phyloP scores from a whole-genome alignment of 2,329 filamentous ascomycete genomes.

The Pseudocercospora musae region DNA sequence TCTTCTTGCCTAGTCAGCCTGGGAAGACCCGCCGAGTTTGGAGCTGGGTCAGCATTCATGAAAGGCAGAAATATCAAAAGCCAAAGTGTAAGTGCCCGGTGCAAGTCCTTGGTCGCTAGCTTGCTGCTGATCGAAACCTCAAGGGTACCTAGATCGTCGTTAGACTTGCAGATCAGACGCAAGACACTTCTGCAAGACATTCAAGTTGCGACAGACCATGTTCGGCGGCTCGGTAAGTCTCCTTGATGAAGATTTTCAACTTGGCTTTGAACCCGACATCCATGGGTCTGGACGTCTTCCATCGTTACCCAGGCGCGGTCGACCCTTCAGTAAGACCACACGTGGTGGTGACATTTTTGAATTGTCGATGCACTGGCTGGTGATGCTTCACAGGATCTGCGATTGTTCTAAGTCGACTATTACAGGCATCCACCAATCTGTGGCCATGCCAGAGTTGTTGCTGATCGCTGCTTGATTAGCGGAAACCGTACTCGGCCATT shows the following conservation, averaged over 20 bases:
- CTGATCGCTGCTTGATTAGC: constrained; percentile 34
- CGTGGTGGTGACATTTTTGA: no score
- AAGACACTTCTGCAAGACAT: not conserved
- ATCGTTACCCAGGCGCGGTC: no score
- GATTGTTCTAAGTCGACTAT: not conserved
- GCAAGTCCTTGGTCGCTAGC: no score
- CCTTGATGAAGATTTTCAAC: not conserved
- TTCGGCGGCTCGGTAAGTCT: constrained; percentile 27
- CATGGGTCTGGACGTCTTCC: no score
- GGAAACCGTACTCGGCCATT: constrained; percentile 90
- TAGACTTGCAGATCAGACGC: no score
- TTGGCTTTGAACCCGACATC: no score
- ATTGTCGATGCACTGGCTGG: not conserved
- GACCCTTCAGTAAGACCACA: no score
- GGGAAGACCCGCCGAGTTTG: not conserved
- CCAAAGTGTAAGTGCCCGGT: no score
- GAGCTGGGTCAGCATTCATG: not conserved
- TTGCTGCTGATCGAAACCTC: no score
- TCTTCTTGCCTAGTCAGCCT: not conserved
- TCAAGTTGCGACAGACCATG: constrained; percentile 11
- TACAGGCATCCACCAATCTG: not conserved
- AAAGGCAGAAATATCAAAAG: not conserved
- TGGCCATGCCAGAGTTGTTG: not conserved
- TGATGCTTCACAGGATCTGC: not conserved
- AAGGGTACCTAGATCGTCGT: no score